Conservation (phyloP, 2,329 filamentous ascomycete species). For the Exophiala lecanii-corni region DNA sequence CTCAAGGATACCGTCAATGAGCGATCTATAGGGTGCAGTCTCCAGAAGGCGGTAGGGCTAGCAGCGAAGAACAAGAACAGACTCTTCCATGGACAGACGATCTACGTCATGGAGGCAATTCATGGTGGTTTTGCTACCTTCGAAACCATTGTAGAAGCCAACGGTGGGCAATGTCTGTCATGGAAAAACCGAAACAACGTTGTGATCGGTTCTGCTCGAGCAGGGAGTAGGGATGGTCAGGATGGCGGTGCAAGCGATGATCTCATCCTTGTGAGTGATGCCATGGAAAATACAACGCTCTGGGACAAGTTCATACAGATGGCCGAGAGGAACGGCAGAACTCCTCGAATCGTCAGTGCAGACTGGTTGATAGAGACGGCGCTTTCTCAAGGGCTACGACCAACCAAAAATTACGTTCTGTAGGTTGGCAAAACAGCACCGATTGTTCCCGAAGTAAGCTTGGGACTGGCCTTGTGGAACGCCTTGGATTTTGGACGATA, state of each 20-base stretch:
- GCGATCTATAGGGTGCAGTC: constrained; percentile 62
- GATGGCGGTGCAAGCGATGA: constrained; percentile 63
- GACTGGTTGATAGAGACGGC: constrained; percentile 90
- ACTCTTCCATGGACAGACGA: constrained; percentile 68
- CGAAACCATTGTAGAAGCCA: constrained; percentile 78
- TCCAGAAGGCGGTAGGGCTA: constrained; percentile 63
- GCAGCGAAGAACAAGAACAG: constrained; percentile 72
- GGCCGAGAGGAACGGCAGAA: constrained; percentile 72
- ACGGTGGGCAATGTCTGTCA: constrained; percentile 75
- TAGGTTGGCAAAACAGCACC: too few species aligned
- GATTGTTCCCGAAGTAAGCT: too few species aligned
- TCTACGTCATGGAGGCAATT: constrained; percentile 80
- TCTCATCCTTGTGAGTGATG: constrained; percentile 72
- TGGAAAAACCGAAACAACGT: constrained; percentile 71
- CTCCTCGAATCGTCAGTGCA: constrained; percentile 71
- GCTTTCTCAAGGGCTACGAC: constrained; percentile 78
- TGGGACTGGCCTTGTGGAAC: too few species aligned
- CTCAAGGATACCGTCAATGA: constrained; percentile 72
- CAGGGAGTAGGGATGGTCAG: constrained; percentile 31
- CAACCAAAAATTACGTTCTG: constrained; percentile 57
- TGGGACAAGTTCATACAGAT: constrained; percentile 79
- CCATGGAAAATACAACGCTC: constrained; percentile 62
- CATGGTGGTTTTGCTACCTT: constrained; percentile 79
- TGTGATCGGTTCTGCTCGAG: constrained; percentile 56
- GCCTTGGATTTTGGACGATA: too few species aligned